Conservation (phyloP, 345 rosid genomes). For the Ceriops decandra region DNA sequence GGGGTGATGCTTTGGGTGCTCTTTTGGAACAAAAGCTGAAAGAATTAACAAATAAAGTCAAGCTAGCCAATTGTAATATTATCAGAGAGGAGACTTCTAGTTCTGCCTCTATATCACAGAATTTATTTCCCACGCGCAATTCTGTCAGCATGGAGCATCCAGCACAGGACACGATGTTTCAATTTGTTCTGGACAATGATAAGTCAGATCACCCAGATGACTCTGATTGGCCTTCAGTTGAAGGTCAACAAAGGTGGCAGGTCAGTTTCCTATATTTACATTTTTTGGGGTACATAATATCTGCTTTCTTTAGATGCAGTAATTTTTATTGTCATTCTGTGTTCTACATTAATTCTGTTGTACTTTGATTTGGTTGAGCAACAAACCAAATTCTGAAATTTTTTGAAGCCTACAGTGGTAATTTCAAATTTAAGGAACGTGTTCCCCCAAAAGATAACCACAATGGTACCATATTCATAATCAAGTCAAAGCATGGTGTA, state of each 20-base stretch:
- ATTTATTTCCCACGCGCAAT: slow-evolving; percentile 25
- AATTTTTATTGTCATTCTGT: background rate
- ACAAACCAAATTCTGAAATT: background rate
- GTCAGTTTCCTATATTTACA: slow-evolving; percentile 33
- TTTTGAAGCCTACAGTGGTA: background rate
- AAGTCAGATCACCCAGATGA: slow-evolving; percentile 28
- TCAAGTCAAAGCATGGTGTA: no score
- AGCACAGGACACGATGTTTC: slow-evolving; percentile 33
- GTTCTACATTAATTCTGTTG: slow-evolving; percentile 1
- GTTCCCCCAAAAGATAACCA: background rate
- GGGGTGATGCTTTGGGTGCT: slow-evolving; percentile 50
- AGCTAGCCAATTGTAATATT: slow-evolving; percentile 45
- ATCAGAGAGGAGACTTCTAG: slow-evolving; percentile 38
- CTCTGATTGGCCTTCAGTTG: slow-evolving; percentile 37
- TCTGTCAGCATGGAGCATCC: slow-evolving; percentile 26
- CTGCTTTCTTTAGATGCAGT: background rate
- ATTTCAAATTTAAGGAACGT: background rate
- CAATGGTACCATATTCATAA: background rate
- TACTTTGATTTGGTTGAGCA: slow-evolving; percentile 11
- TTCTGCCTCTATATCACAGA: slow-evolving; percentile 35
- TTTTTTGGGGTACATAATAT: background rate
- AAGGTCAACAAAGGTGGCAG: slow-evolving; percentile 44
- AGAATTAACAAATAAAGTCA: slow-evolving; percentile 61
- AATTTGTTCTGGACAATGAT: slow-evolving; percentile 28
- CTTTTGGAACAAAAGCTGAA: slow-evolving; percentile 73